phyloP scores from a whole-genome alignment of 106 monocot genomes.

The Ottelia alismoides region DNA sequence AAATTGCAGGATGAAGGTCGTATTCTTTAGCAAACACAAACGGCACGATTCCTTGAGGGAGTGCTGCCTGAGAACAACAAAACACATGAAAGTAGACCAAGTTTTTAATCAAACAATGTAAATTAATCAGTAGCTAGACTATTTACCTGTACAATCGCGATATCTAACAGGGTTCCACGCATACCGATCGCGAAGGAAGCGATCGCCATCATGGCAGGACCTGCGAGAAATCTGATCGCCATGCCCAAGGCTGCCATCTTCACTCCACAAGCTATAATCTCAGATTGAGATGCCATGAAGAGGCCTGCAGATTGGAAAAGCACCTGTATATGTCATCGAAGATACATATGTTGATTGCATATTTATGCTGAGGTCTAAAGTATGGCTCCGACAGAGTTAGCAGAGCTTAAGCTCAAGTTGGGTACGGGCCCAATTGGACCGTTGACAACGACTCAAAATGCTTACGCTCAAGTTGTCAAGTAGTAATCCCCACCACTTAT shows the following conservation, averaged over 20 bases:
- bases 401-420: no score
- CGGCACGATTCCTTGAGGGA: conserved; percentile 81
- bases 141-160: conserved; percentile 59
- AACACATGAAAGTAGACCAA: background rate
- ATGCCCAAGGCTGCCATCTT: conserved; percentile 31
- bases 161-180: conserved; percentile 26
- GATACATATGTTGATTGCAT: background rate
- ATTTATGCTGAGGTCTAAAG: no score
- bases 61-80: conserved; percentile 35
- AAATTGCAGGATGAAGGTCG: conserved; percentile 53
- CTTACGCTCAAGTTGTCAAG: no score
- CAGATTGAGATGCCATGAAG: conserved; percentile 59
- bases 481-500: no score
- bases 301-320: conserved; percentile 35
- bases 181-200: conserved; percentile 48
- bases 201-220: conserved; percentile 47
- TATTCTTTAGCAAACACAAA: conserved; percentile 90
- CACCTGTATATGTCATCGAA: background rate
- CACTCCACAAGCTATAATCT: conserved; percentile 50
- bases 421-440: no score
- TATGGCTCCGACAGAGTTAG: no score
- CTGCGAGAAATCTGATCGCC: conserved; percentile 48
- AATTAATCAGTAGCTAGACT: background rate
- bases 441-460: no score
- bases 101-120: background rate